These are phyloP conservation scores for Pinus albicaulis DNA, from an alignment of 75 land plant species.

Conservation along the genomic window DNA sequence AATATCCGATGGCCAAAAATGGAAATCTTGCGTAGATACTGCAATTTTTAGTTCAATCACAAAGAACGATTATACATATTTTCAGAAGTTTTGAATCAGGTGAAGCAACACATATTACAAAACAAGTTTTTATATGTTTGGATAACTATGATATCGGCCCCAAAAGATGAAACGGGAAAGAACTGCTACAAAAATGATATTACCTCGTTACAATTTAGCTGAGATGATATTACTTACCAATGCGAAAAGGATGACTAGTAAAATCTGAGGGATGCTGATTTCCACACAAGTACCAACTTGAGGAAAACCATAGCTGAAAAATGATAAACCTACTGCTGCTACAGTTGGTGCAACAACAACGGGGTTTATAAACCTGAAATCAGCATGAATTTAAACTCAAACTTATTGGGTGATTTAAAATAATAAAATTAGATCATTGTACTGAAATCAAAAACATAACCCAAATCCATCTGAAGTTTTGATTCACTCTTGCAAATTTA, in stretches of 20 bases:
- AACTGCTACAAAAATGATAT: background rate
- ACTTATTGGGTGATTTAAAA: too few relatives aligned
- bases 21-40: conserved; percentile 94
- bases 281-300: conserved; percentile 86
- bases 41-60: conserved; percentile 21
- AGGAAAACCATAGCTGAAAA: conserved; percentile 93
- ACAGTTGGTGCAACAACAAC: conserved; percentile 97
- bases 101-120: background rate
- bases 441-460: background rate
- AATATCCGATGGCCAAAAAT: conserved; percentile 88
- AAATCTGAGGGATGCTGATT: conserved; percentile 75
- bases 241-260: conserved; percentile 71
- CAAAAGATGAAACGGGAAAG: background rate
- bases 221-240: conserved; percentile 43
- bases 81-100: background rate
- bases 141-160: background rate
- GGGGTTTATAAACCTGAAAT: conserved; percentile 83
- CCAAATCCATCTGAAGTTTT: background rate
- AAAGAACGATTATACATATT: background rate
- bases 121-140: background rate
- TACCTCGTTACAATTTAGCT: background rate
- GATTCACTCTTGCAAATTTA: background rate
- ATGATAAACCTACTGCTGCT: conserved; percentile 93
- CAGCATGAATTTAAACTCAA: background rate
- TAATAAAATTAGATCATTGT: background rate